A percentile compares a stretch with the other conserved stretches of the same genome.
phyloP scores from a whole-genome alignment of 352 stramenopile species.

The Pythium chondricola region DNA sequence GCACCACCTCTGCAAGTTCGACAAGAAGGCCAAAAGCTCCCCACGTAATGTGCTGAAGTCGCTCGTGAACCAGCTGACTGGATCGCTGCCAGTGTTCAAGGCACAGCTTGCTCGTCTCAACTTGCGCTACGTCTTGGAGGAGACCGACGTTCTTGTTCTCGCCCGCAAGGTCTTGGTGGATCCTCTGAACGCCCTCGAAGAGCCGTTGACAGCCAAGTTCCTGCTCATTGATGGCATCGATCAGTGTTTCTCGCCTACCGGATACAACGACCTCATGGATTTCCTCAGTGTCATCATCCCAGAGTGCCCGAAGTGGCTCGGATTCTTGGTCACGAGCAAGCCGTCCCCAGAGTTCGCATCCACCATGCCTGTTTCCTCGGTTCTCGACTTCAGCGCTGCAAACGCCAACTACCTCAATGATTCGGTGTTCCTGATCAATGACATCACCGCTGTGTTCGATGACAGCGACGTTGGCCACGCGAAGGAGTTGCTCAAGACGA shows the following conservation, averaged over 20 bases:
- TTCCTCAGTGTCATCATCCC: constrained; percentile 57
- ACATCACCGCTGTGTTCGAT: constrained; percentile 47
- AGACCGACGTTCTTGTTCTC: constrained; percentile 59
- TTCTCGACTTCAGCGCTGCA: constrained; percentile 66
- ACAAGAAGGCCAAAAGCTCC: constrained; percentile 63
- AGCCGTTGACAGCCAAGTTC: constrained; percentile 52
- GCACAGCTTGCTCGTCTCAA: constrained; percentile 78
- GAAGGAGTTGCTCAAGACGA: constrained; percentile 47
- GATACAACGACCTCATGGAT: constrained; percentile 61
- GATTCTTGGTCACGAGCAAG: constrained; percentile 67
- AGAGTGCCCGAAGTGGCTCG: constrained; percentile 63
- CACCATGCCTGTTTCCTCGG: constrained; percentile 54
- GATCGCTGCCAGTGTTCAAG: constrained; percentile 64
- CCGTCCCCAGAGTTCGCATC: constrained; percentile 49
- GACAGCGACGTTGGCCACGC: constrained; percentile 36
- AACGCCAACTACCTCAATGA: constrained; percentile 60
- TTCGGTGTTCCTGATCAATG: constrained; percentile 41
- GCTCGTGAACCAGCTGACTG: constrained; percentile 74
- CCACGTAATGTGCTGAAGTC: constrained; percentile 73
- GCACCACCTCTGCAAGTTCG: constrained; percentile 71
- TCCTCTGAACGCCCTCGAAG: constrained; percentile 57
- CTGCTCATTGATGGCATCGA: constrained; percentile 73
- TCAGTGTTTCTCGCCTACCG: constrained; percentile 35
- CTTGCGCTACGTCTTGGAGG: constrained; percentile 74
- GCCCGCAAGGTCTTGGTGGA: constrained; percentile 73